phyloP scores from a whole-genome alignment of 1,284 basidiomycete genomes.

The Austroboletus niveus region DNA sequence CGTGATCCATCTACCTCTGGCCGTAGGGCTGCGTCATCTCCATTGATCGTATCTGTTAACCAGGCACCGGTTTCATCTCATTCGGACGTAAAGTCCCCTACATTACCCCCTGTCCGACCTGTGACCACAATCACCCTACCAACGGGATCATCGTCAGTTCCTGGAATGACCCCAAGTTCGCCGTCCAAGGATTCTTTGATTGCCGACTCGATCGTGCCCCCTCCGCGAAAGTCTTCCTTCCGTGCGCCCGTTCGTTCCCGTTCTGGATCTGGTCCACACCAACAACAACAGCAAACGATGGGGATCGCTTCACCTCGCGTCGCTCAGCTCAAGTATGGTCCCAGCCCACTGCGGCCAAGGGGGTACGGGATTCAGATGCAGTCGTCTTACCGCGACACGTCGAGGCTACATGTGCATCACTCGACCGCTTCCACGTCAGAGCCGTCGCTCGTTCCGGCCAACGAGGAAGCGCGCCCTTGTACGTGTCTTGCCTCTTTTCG shows the following conservation, averaged over 20 bases:
- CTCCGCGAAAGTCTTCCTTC: conserved; percentile 59
- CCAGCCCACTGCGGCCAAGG: conserved; percentile 42
- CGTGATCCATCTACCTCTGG: conserved; percentile 59
- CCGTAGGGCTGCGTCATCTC: conserved; percentile 38
- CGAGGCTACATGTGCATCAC: conserved; percentile 56
- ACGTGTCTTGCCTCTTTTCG: conserved; percentile 29
- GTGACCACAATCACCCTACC: conserved; percentile 37
- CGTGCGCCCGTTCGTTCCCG: conserved; percentile 39
- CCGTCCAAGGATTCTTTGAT: conserved; percentile 25
- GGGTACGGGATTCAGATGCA: conserved; percentile 35
- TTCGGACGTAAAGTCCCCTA: conserved; percentile 23
- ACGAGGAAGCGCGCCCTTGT: conserved; percentile 48
- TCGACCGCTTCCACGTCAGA: conserved; percentile 75
- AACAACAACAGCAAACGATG: conserved; percentile 25
- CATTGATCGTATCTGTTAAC: conserved; percentile 17
- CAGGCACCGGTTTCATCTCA: conserved; percentile 16
- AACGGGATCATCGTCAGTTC: conserved; percentile 33
- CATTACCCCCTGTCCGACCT: conserved; percentile 16
- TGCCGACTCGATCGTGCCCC: conserved; percentile 43
- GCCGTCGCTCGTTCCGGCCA: conserved; percentile 62
- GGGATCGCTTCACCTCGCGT: conserved; percentile 27
- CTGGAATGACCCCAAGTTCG: conserved; percentile 19
- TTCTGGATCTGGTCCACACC: conserved; percentile 38
- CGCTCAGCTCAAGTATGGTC: conserved; percentile 35
- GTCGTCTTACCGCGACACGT: conserved; percentile 44